Base-by-base conservation (phyloP, 139 green algal genomes). In the Nannochloris sp. region DNA sequence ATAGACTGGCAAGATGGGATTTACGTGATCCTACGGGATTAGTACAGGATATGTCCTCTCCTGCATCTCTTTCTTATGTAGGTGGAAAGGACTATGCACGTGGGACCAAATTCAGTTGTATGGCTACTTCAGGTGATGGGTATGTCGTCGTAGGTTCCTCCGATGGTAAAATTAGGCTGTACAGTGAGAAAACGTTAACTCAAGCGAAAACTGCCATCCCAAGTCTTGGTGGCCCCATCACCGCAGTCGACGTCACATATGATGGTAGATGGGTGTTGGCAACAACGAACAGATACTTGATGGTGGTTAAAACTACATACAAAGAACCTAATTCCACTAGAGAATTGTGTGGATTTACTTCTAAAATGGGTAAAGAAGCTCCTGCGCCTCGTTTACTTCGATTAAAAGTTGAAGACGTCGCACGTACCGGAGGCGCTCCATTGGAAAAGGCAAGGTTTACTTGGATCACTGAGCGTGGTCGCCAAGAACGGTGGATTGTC, bases 261-360 rank as follows among this genome's bases (percentile, higher is more conserved):
- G 89, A 97, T 69, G 90, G 76, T 31, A 84, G 81, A 65, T 95
- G 81, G 77, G 79, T 97, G 31, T 59, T 97, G 48, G 92, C 90
- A 39, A 98, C 92, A 25, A 96, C 92, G 0, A 81, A 95, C 61
- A 80, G 81, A 48, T 97, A 95, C 80, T 78, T 98, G 8, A 89
- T 97, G 80, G 77, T 98, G 27, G 70, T 98, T 32, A 91, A 91
- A 76, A 92, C 92, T 0, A 84, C 73, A 6, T 95, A 86, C 67
- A 70, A 67, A 15, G 78, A 91, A 51, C 80, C 84, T 60, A 83
- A 81, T 68, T 25, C 37, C 29, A 46, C 55, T 2, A 68, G 54
- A 55, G 70, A 86, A 48, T 78, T 79, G 8, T 89, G 83, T 65
- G 90, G 65, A 13, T 98, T 97, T 70, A 82, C 72, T 25, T 76